Conservation (phyloP, 495 filamentous ascomycete genomes). For the Amphirosellinia nigrospora region DNA sequence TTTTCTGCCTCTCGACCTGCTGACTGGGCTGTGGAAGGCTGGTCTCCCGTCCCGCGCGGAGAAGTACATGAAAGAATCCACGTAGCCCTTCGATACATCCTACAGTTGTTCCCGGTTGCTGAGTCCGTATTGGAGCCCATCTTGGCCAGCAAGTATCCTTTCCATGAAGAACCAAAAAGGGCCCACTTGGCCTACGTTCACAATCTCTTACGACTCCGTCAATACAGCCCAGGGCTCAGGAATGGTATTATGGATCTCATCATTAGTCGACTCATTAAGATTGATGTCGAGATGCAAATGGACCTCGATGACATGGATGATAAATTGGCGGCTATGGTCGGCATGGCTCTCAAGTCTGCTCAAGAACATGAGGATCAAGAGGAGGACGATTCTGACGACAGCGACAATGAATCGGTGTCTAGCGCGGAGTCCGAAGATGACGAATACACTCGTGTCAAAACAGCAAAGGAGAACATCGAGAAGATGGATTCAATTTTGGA, state of each 20-base stretch:
- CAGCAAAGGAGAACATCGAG: conserved; percentile 77
- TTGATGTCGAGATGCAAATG: conserved; percentile 92
- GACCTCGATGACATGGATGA: conserved; percentile 83
- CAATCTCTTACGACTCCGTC: conserved; percentile 75
- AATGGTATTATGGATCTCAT: conserved; percentile 83
- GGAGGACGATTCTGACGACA: conserved; percentile 63
- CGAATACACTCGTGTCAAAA: conserved; percentile 57
- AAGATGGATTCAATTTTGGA: conserved; percentile 96
- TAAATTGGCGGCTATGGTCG: conserved; percentile 55
- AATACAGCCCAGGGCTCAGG: conserved; percentile 80
- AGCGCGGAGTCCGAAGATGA: conserved; percentile 56
- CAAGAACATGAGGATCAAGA: conserved; percentile 44
- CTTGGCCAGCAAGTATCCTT: conserved; percentile 72
- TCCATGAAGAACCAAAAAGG: conserved; percentile 71
- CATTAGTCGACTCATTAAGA: conserved; percentile 82
- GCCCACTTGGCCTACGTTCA: conserved; percentile 77
- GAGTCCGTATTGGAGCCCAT: conserved; percentile 67
- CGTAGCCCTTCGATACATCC: conserved; percentile 73
- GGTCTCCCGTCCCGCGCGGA: conserved; percentile 60
- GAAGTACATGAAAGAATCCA: conserved; percentile 74
- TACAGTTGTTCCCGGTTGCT: conserved; percentile 79
- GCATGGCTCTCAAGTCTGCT: conserved; percentile 48
- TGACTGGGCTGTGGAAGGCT: conserved; percentile 64
- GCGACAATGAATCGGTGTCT: conserved; percentile 61
- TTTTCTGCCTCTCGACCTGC: conserved; percentile 62